Evolutionary conservation across 2,329 filamentous ascomycete genomes (phyloP).

Genomic region (Botryotinia globosa): DNA sequence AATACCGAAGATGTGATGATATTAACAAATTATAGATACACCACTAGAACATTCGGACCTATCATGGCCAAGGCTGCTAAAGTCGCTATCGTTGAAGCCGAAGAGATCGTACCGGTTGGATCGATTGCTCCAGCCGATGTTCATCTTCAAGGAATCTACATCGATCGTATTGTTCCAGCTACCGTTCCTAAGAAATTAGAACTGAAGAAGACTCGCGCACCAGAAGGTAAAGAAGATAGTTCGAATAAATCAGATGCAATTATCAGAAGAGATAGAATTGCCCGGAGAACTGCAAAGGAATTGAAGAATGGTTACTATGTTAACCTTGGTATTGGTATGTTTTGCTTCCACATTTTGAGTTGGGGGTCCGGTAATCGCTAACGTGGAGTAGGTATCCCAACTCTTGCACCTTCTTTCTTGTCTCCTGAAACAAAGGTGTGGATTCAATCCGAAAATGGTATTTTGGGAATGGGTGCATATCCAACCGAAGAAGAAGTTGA

Average conservation of each 20-base stretch:
- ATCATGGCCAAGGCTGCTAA: slow-evolving; percentile 79
- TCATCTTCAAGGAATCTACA: slow-evolving; percentile 76
- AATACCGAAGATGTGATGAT: slow-evolving; percentile 32
- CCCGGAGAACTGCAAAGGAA: slow-evolving; percentile 73
- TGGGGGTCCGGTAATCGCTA: neutral
- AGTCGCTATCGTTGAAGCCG: slow-evolving; percentile 76
- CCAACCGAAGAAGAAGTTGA: slow-evolving; percentile 70
- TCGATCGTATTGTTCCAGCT: slow-evolving; percentile 74
- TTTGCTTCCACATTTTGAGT: neutral
- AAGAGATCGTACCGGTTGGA: slow-evolving; percentile 74
- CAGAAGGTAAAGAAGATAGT: slow-evolving; percentile 74
- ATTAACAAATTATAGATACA: slow-evolving; percentile 44
- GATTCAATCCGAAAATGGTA: slow-evolving; percentile 84
- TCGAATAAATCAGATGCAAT: slow-evolving; percentile 50
- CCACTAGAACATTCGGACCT: slow-evolving; percentile 70
- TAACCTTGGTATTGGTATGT: slow-evolving; percentile 70
- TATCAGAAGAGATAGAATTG: slow-evolving; percentile 67
- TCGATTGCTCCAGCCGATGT: slow-evolving; percentile 70
- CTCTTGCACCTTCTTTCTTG: slow-evolving; percentile 75
- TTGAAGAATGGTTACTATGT: slow-evolving; percentile 75
- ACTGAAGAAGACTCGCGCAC: slow-evolving; percentile 55
- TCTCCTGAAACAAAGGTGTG: slow-evolving; percentile 68
- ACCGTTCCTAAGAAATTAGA: slow-evolving; percentile 71
- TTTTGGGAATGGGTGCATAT: slow-evolving; percentile 79
- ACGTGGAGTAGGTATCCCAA: slow-evolving; percentile 73